Base-by-base conservation (phyloP, 495 filamentous ascomycete genomes). In the Xylaria grammica region DNA sequence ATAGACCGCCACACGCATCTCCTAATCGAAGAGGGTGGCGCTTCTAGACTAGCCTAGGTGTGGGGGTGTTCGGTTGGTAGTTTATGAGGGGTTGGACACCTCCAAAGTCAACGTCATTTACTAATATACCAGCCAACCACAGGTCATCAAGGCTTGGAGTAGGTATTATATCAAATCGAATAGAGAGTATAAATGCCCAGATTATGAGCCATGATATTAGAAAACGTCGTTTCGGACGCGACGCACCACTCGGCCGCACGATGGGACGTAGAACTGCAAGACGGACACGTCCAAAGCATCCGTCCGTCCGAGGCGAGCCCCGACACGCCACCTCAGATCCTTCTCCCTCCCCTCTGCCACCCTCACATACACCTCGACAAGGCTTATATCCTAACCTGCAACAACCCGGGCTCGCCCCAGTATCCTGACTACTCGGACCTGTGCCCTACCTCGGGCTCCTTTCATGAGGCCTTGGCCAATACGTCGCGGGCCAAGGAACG, bases 331-430 rank as follows among this genome's bases (percentile, higher is more conserved):
- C 67, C 73, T 4, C 68, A 64, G 42, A 68, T 89, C 9, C 65
- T 89, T 2, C 70, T 82, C 9, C 89, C 90, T 27, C 76, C 84
- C 15, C 80, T 92, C 26, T 90, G 88, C 49, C 91, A 94, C 69
- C 87, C 90, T 11, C 90, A 93, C 67, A 85, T 92, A 52, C 90
- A 93, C 69, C 79, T 92, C 45, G 91, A 92, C 72, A 92, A 94
- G 74, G 84, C 86, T 44, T 93, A 87, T 69, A 77, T 93, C 19
- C 82, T 92, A 26, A 78, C 73, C 3, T 71, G 68, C 32, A 63
- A 63, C 49, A 50, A 58, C 6, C 26, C n/a, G 2, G 20, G 19
- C 32, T 65, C 58, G 0, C 32, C 65, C 5, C 63, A 49, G 56
- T 75, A 85, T 55, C 77, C 81, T 1, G 79, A 83, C 67, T 90